phyloP scores from a whole-genome alignment of 768 basidiomycete genomes.

The Phylloporus sp. region DNA sequence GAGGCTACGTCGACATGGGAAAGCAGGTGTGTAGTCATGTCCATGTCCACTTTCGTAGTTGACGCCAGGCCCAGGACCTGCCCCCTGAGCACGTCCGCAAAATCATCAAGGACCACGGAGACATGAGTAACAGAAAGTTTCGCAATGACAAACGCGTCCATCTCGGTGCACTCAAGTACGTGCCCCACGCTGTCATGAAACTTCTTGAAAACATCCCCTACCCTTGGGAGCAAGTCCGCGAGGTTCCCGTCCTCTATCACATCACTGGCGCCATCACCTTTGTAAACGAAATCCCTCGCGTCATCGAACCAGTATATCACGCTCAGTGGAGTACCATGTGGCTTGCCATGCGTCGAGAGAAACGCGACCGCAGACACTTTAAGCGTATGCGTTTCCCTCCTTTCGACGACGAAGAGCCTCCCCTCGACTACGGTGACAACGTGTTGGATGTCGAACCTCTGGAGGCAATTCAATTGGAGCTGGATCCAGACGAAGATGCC shows the following conservation, averaged over 20 bases:
- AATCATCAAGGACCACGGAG: constrained; percentile 99
- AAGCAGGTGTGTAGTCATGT: constrained; percentile 64
- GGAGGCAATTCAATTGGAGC: constrained; percentile 94
- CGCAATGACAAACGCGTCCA: constrained; percentile 99
- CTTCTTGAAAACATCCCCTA: constrained; percentile 96
- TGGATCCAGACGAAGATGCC: constrained; percentile 86
- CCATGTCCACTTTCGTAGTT: background rate
- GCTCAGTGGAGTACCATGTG: constrained; percentile 99
- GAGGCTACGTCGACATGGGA: constrained; percentile 87
- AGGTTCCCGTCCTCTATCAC: constrained; percentile 97
- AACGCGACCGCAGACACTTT: constrained; percentile 97
- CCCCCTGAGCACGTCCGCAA: constrained; percentile 98
- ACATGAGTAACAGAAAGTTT: constrained; percentile 99
- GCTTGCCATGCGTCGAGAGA: constrained; percentile 98
- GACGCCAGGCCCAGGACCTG: constrained; percentile 55
- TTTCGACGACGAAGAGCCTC: constrained; percentile 98
- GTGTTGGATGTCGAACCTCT: constrained; percentile 96
- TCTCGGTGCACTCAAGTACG: constrained; percentile 95
- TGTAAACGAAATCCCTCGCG: constrained; percentile 95
- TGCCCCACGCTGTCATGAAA: constrained; percentile 99
- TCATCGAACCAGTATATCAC: constrained; percentile 97
- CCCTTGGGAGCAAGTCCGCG: constrained; percentile 99
- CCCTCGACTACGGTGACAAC: constrained; percentile 98
- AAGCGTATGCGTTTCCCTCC: constrained; percentile 99
- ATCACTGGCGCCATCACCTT: constrained; percentile 99